Percentiles rank a stretch among this genome's conserved stretches.
Conservation (phyloP, 352 stramenopile genomes). For the Globisporangium abappressorium region DNA sequence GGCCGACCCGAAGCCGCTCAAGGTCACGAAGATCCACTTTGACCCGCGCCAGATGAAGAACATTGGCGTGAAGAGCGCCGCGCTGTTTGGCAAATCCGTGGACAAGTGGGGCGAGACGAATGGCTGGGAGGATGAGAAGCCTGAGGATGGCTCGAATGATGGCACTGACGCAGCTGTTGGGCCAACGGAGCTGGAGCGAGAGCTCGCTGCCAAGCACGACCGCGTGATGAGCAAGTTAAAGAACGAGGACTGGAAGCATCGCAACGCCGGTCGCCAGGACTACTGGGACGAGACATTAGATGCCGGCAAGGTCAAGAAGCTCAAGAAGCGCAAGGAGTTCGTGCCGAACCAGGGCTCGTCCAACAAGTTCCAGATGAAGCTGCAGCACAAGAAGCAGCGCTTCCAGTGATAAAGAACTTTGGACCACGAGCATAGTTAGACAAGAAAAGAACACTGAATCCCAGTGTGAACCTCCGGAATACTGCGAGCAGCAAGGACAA, state of each 20-base stretch:
- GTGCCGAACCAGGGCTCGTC: conserved; percentile 66
- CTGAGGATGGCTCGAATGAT: conserved; percentile 10
- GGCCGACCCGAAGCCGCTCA: conserved; percentile 3
- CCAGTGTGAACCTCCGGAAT: not conserved
- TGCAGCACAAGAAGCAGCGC: conserved; percentile 58
- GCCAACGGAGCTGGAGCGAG: conserved; percentile 21
- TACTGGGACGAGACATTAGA: conserved; percentile 80
- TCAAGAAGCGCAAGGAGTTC: conserved; percentile 85
- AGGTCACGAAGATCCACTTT: conserved; percentile 38
- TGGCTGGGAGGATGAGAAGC: conserved; percentile 27
- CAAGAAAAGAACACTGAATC: not conserved
- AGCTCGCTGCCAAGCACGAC: conserved; percentile 58
- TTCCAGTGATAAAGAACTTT: not conserved
- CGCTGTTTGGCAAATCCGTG: conserved; percentile 62
- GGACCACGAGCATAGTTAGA: conserved; percentile 3
- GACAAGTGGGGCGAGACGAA: conserved; percentile 62
- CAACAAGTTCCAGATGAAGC: conserved; percentile 66
- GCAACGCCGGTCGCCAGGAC: conserved; percentile 62
- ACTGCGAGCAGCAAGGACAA: not conserved
- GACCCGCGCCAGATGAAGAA: conserved; percentile 54
- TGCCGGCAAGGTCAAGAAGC: conserved; percentile 72
- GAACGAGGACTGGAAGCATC: conserved; percentile 70
- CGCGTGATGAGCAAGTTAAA: conserved; percentile 68
- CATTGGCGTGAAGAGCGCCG: conserved; percentile 57
- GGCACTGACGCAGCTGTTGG: not conserved